These are phyloP conservation scores for Phytopythium litorale DNA, from an alignment of 352 stramenopile species.

Conservation along the genomic window DNA sequence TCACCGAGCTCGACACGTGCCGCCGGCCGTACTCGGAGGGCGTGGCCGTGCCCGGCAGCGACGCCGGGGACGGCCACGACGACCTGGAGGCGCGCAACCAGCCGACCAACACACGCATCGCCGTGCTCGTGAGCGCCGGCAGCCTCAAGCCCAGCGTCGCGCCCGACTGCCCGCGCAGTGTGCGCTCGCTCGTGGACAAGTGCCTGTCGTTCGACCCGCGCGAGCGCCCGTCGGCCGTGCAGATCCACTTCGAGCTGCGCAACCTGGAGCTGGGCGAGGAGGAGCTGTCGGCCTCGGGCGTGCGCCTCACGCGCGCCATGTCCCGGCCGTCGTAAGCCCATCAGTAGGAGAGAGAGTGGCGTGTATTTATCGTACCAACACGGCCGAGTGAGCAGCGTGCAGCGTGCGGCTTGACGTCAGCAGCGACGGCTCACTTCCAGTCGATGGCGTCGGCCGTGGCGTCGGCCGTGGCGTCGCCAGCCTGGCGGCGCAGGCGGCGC, in stretches of 20 bases:
- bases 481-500: constrained; percentile 1
- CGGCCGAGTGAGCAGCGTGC: background rate
- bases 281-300: constrained; percentile 4
- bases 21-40: constrained; percentile 14
- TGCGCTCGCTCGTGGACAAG: constrained; percentile 42
- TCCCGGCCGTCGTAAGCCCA: background rate
- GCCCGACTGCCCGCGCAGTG: constrained; percentile 40
- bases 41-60: background rate
- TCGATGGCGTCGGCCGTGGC: constrained; percentile 1
- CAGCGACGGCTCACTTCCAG: constrained; percentile 2
- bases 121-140: constrained; percentile 46
- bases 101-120: constrained; percentile 43
- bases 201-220: constrained; percentile 50
- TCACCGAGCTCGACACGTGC: constrained; percentile 54
- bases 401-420: background rate
- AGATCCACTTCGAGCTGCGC: constrained; percentile 65
- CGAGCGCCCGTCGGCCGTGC: constrained; percentile 57
- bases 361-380: constrained; percentile 9
- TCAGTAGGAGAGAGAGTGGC: background rate
- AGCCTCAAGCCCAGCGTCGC: constrained; percentile 41
- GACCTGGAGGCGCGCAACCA: constrained; percentile 15
- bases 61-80: constrained; percentile 6
- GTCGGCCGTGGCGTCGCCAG: background rate
- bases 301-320: constrained; percentile 7
- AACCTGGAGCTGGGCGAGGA: constrained; percentile 10